These are phyloP conservation scores for Orbilia quercus DNA, from an alignment of 2,329 filamentous ascomycete genomes.

Conservation along the genomic window DNA sequence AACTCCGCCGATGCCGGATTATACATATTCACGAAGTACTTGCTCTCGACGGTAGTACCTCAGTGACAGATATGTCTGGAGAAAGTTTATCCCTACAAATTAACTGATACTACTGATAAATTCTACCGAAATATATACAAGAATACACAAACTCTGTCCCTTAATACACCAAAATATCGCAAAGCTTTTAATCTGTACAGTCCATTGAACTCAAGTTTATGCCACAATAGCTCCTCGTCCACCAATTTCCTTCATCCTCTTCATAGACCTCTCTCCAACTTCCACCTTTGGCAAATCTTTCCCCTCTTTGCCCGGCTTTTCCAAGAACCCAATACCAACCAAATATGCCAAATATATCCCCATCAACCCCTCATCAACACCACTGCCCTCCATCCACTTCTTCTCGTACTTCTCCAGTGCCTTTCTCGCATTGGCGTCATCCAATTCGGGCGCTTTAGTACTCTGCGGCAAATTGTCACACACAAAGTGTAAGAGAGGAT, in stretches of 20 bases:
- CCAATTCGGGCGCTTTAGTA: conserved; percentile 78
- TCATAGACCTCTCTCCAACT: conserved; percentile 66
- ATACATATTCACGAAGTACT: not conserved
- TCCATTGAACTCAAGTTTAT: not conserved
- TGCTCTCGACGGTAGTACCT: no score
- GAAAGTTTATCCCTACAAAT: no score
- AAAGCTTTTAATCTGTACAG: not conserved
- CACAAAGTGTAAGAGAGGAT: conserved; percentile 80
- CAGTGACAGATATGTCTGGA: no score
- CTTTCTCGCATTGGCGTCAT: conserved; percentile 75
- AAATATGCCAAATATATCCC: conserved; percentile 74
- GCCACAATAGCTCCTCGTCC: conserved; percentile 64
- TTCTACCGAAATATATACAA: no score
- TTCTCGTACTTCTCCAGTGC: conserved; percentile 73
- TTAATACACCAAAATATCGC: no score
- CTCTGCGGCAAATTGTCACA: conserved; percentile 75
- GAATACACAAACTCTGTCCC: no score
- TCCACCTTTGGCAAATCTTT: conserved; percentile 65
- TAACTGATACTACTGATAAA: no score
- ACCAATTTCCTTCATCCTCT: conserved; percentile 68
- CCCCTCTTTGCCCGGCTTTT: conserved; percentile 63
- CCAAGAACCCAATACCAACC: conserved; percentile 72
- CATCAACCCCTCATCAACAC: conserved; percentile 72
- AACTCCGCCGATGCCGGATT: not conserved
- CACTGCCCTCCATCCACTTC: conserved; percentile 68